A percentile compares a stretch with the other conserved stretches of the same genome.
phyloP scores from a whole-genome alignment of 106 monocot genomes.

The Platanthera zijinensis region DNA sequence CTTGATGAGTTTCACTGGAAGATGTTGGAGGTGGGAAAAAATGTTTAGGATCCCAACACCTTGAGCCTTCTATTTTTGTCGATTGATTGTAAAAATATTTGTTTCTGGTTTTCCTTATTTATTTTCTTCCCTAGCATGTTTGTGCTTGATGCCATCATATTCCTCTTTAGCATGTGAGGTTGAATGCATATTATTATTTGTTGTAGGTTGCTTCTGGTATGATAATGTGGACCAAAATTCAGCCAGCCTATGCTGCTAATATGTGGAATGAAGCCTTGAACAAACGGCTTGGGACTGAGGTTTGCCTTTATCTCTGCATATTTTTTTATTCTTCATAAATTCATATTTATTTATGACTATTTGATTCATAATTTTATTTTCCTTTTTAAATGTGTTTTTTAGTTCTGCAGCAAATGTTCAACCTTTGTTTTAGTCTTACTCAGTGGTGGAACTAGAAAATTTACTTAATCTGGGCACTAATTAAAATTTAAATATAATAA shows the following conservation, averaged over 20 bases:
- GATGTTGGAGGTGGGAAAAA: background rate
- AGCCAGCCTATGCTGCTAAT: constrained; percentile 82
- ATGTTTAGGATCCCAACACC: background rate
- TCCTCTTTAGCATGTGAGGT: background rate
- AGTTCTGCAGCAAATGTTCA: background rate
- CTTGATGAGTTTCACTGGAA: background rate
- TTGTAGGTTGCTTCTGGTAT: constrained; percentile 89
- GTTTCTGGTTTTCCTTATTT: no score
- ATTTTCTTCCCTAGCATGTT: background rate
- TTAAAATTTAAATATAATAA: no score
- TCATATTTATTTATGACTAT: background rate
- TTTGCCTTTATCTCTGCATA: constrained; percentile 19
- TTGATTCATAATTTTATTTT: background rate
- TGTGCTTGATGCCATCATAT: background rate
- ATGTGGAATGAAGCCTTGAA: constrained; percentile 98
- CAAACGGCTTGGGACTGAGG: constrained; percentile 80
- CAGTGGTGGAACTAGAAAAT: no score
- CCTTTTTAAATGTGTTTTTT: background rate
- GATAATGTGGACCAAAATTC: constrained; percentile 84
- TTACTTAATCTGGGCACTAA: no score
- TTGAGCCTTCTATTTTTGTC: no score
- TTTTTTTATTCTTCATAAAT: background rate
- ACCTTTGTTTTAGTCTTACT: background rate
- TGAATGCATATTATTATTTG: background rate
- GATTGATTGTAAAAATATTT: no score